Conservation (phyloP, 257 asterid genomes). For the Thymus quinquecostatus region DNA sequence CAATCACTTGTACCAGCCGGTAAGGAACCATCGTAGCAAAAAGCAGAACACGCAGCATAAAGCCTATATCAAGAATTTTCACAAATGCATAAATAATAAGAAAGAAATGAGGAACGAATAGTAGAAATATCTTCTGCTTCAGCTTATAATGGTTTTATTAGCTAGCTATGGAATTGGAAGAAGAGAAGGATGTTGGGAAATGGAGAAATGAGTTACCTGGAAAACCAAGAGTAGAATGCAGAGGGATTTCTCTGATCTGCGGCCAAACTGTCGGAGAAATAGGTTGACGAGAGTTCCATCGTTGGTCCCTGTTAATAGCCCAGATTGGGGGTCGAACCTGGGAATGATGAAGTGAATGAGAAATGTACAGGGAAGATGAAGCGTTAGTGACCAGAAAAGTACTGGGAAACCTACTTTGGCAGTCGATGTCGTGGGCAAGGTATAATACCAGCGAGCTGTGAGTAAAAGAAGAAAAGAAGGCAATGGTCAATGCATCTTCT, state of each 20-base stretch:
- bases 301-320: constrained; percentile 83
- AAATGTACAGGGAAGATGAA: background rate
- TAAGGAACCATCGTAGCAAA: constrained; percentile 74
- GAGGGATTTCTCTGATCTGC: constrained; percentile 76
- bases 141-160: too few species aligned
- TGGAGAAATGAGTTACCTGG: constrained; percentile 58
- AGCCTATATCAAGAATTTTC: constrained; percentile 48
- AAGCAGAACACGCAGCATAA: constrained; percentile 80
- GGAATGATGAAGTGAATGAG: background rate
- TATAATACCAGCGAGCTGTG: constrained; percentile 80
- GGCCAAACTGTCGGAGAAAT: constrained; percentile 73
- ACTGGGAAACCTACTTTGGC: constrained; percentile 59
- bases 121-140: background rate
- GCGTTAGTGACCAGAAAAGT: background rate
- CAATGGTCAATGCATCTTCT: constrained; percentile 15
- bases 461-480: constrained; percentile 7
- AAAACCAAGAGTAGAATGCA: constrained; percentile 68
- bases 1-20: constrained; percentile 88
- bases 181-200: background rate
- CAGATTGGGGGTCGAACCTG: constrained; percentile 85
- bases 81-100: too few species aligned
- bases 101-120: too few species aligned
- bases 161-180: background rate
- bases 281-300: constrained; percentile 92
- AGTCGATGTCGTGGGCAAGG: constrained; percentile 92